Conservation (phyloP, 2,329 filamentous ascomycete species). For the Paraphaeosphaeria sporulosa region DNA sequence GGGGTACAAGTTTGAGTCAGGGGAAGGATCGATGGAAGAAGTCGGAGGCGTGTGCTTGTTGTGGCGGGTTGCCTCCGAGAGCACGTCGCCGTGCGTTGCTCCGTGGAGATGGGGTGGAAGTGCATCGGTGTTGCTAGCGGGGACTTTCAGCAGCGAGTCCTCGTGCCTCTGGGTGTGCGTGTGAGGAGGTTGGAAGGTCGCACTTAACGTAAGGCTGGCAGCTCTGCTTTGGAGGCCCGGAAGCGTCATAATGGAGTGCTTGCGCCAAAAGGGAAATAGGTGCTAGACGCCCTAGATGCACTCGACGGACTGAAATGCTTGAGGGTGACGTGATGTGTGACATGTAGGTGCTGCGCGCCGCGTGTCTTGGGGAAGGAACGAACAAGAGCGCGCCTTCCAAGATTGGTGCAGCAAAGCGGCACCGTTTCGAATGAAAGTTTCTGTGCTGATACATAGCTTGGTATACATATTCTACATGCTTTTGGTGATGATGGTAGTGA, state of each 20-base stretch:
- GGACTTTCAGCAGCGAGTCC: neutral
- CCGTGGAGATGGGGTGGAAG: neutral
- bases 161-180: neutral
- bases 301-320: too few species aligned
- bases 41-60: neutral
- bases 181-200: neutral
- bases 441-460: neutral
- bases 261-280: neutral
- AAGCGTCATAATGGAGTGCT: neutral
- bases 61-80: neutral
- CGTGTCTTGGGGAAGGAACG: neutral
- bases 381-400: neutral
- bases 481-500: neutral
- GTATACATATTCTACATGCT: conserved; percentile 7
- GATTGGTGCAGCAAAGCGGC: neutral
- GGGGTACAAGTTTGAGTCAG: neutral
- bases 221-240: too few species aligned
- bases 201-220: neutral
- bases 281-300: too few species aligned
- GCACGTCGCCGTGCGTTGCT: neutral
- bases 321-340: neutral
- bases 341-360: neutral
- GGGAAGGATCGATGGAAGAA: neutral
- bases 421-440: neutral
- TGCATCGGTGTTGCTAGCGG: neutral